These are phyloP conservation scores for Globisporangium iwayamae DNA, from an alignment of 352 stramenopile genomes.

Conservation along the genomic window DNA sequence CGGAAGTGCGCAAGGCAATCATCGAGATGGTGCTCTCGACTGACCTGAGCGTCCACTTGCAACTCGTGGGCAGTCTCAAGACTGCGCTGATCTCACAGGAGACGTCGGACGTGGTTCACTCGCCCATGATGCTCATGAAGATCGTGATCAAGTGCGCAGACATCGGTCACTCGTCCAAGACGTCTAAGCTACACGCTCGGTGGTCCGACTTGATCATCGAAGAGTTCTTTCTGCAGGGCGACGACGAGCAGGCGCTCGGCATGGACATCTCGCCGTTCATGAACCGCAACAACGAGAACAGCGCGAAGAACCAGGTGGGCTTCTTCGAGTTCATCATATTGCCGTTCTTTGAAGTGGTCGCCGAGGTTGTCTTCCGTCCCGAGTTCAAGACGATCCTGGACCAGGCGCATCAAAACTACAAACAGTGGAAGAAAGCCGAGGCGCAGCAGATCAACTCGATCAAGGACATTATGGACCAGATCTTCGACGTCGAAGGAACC, in stretches of 20 bases:
- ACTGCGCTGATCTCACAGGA: conserved; percentile 79
- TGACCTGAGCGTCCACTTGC: conserved; percentile 75
- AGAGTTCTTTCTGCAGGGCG: conserved; percentile 94
- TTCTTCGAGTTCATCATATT: conserved; percentile 88
- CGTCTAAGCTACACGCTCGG: conserved; percentile 68
- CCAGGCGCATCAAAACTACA: conserved; percentile 81
- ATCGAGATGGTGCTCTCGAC: conserved; percentile 87
- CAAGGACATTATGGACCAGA: conserved; percentile 79
- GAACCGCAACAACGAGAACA: conserved; percentile 88
- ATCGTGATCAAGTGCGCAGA: conserved; percentile 90
- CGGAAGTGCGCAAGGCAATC: conserved; percentile 76
- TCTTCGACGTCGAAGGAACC: conserved; percentile 48
- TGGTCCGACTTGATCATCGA: conserved; percentile 92
- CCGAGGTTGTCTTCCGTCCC: conserved; percentile 64
- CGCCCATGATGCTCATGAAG: conserved; percentile 82
- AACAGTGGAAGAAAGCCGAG: conserved; percentile 78
- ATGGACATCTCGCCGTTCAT: conserved; percentile 92
- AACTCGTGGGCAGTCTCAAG: conserved; percentile 77
- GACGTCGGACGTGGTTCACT: conserved; percentile 66
- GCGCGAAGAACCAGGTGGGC: conserved; percentile 76
- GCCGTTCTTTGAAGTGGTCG: conserved; percentile 78
- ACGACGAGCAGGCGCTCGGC: conserved; percentile 88
- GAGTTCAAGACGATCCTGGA: conserved; percentile 82
- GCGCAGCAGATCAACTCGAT: conserved; percentile 80
- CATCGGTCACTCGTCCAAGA: conserved; percentile 90